Evolutionary conservation across 2,329 filamentous ascomycete genomes (phyloP), one percentile per base, ranked within the genome.

Genomic region (Teratosphaeria epicoccoides): DNA sequence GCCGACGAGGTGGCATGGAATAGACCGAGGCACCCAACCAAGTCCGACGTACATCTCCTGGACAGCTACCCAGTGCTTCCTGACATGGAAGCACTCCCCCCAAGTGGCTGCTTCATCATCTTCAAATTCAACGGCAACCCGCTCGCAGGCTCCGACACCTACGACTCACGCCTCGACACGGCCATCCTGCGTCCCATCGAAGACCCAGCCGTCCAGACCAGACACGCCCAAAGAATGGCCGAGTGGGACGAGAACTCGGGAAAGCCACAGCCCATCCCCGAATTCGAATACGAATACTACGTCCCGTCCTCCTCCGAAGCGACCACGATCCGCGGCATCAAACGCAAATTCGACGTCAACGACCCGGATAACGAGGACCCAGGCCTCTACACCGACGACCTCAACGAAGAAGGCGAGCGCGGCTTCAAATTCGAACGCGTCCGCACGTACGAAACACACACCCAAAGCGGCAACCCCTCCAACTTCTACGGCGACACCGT

Each of bases 121-220:
- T 73, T 79, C 66, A 83, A 83, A 52, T 83, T 83, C 65, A 72
- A 75, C 53, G 77, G 78, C 47, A 76, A 80, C n/a, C 81, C 81
- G 1, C 67, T 80, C 37, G 68, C 73, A 47, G 68, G 70, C 12
- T 59, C 68, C 7, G 70, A 72, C 17, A 70, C 69, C 14, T 78
- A 81, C 53, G 80, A 84, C 59, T 69, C 74, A 43, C 76, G 81
- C 40, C 76, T 84, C 57, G 79, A 84, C 57, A 75, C 79, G 25
- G 78, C 73, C 9, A 65, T 82, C 37, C 67, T 84, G 29, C 71
- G 76, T n/a, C 79, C 79, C 3, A 70, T 73, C 3, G 67, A 59
- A 14, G 57, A 63, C 46, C 71, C 73, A 9, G 71, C 77, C 58
- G 72, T 76, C 29, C 71, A 75, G 47, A 64, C 73, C 17, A 71